Base-by-base conservation (phyloP, 2,329 filamentous ascomycete species). In the Dryadomyces quercivorus region DNA sequence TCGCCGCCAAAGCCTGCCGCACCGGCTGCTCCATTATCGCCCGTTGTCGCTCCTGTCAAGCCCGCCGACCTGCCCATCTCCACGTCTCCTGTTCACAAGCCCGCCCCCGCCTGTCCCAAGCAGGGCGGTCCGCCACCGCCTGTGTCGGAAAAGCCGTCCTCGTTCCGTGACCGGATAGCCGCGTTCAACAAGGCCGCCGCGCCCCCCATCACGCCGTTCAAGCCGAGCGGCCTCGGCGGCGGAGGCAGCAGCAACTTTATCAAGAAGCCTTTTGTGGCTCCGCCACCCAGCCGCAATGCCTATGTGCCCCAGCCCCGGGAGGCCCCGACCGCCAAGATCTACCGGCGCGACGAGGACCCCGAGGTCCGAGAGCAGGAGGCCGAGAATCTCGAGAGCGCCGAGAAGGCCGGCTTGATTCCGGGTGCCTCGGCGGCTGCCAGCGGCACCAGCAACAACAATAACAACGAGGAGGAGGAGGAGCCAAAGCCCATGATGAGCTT, bases 251-350 rank as follows among this genome's bases (percentile, higher is more conserved):
- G 54, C 55, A 59, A 42, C 18, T 97, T 97, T 65, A 84, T 98
- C 69, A 96, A 92, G 76, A 97, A 97, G 70, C 90, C 92, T 0
- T 98, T 96, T 63, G 91, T 98, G 55, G 88, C 93, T 3, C 90
- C 93, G 52, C 93, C 93, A 18, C 93, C 93, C 0, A 95, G 90
- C 68, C 86, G 89, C 61, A 86, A 96, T 72, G 86, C 92, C 22
- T 98, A 88, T 64, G 78, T 98, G 10, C 88, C 93, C 22, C 84
- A 87, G 4, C 76, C 78, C 34, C 81, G 84, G 21, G 86, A 93
- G 58, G 71, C 78, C 16, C 83, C 85, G 1, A 78, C 84, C 5
- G 77, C 84, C 50, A 94, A 85, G 70, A 68, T 90, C 21, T 95
- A 96, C 66, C 81, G 84, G 54, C 80, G 93, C 49, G 91, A 97